Percentiles rank a stretch among this genome's conserved stretches.
These are phyloP conservation scores for Dictyostelium brefeldianum DNA, from an alignment of 78 protist species.

Conservation along the genomic window DNA sequence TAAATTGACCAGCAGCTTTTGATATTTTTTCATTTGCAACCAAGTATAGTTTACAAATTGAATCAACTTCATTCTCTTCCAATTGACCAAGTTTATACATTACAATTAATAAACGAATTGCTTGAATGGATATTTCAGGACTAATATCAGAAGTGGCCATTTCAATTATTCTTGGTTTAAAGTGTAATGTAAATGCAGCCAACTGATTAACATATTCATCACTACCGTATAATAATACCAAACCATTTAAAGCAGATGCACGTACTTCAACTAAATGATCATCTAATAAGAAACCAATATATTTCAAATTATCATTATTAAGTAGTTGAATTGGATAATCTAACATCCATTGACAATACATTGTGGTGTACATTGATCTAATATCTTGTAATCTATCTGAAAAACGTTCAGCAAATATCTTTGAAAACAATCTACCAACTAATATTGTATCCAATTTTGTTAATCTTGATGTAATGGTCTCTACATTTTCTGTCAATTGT, in stretches of 20 bases:
- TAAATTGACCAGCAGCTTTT: constrained; percentile 21
- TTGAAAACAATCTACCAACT: background rate
- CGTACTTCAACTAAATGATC: constrained; percentile 34
- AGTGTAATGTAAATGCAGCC: constrained; percentile 15
- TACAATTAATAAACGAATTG: constrained; percentile 15
- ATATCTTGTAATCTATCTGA: constrained; percentile 35
- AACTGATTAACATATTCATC: constrained; percentile 7
- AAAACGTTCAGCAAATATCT: background rate
- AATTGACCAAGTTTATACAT: constrained; percentile 22
- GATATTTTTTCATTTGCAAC: constrained; percentile 27
- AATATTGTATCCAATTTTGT: constrained; percentile 8
- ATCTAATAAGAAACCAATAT: constrained; percentile 22
- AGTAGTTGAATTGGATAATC: constrained; percentile 23
- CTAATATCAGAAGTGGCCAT: constrained; percentile 40
- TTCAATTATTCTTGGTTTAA: constrained; percentile 28
- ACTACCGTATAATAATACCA: background rate
- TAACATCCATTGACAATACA: constrained; percentile 25
- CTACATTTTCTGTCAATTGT: constrained; percentile 30
- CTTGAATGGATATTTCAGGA: constrained; percentile 8
- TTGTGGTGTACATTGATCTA: background rate
- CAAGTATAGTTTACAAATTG: constrained; percentile 1
- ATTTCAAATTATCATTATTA: background rate
- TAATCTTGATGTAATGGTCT: background rate
- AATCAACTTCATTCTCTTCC: background rate
- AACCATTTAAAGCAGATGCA: constrained; percentile 7